Evolutionary conservation across 2,329 filamentous ascomycete species (phyloP).

Genomic region (Penicillium sp.): DNA sequence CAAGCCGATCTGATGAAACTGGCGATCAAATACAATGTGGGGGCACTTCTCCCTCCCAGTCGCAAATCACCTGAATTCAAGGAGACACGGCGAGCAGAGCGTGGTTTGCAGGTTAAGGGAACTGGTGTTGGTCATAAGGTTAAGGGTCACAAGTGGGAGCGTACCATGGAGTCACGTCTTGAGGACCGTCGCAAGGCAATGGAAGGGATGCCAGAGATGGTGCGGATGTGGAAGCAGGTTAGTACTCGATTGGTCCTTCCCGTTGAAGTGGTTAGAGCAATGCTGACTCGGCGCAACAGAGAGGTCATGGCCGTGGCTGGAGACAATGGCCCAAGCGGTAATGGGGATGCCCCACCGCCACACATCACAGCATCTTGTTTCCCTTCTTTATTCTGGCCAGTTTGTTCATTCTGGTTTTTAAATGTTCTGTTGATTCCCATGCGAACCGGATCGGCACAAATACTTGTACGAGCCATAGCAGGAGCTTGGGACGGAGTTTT

Average conservation of each 20-base stretch:
- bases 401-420: slow-evolving; percentile 10
- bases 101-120: slow-evolving; percentile 81
- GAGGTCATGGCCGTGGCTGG: slow-evolving; percentile 70
- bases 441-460: slow-evolving; percentile 7
- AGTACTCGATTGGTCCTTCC: slow-evolving; percentile 32
- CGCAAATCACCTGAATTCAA: slow-evolving; percentile 68
- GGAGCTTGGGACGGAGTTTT: slow-evolving; percentile 26
- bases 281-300: slow-evolving; percentile 47
- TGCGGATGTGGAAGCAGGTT: slow-evolving; percentile 91
- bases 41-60: slow-evolving; percentile 74
- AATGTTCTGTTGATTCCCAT: slow-evolving; percentile 4
- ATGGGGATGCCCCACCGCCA: slow-evolving; percentile 5
- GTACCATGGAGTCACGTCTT: slow-evolving; percentile 77
- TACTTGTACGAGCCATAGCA: slow-evolving; percentile 24
- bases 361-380: slow-evolving; percentile 10
- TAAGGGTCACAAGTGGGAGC: slow-evolving; percentile 93
- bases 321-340: slow-evolving; percentile 66
- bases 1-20: slow-evolving; percentile 91
- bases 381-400: slow-evolving; percentile 15
- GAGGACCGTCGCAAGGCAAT: slow-evolving; percentile 88
- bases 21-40: slow-evolving; percentile 72
- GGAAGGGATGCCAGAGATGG: slow-evolving; percentile 89
- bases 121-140: slow-evolving; percentile 89
- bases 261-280: slow-evolving; percentile 3
- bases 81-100: slow-evolving; percentile 70